phyloP scores from a whole-genome alignment of 331 rosid species.

The Quercus tomentella region DNA sequence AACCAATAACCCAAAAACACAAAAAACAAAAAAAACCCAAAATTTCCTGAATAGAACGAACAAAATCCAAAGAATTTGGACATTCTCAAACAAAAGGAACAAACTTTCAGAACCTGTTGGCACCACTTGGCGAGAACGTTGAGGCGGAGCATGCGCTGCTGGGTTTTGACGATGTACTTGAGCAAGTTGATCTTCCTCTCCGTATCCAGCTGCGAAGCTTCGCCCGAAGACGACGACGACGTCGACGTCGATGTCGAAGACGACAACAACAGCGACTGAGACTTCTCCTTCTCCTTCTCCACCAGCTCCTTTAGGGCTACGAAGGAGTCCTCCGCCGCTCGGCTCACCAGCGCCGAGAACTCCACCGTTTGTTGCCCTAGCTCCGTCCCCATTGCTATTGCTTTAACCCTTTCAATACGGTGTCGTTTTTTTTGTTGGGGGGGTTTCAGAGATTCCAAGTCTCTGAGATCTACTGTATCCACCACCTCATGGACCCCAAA shows the following conservation, averaged over 20 bases:
- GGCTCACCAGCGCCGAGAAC: constrained; percentile 70
- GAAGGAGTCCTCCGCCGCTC: constrained; percentile 85
- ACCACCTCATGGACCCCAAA: too few relatives aligned
- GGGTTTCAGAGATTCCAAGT: too few relatives aligned
- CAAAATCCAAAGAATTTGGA: too few relatives aligned
- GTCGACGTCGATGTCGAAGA: background rate
- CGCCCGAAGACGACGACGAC: background rate
- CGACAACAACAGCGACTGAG: constrained; percentile 4
- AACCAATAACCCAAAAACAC: too few relatives aligned
- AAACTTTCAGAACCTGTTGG: constrained; percentile 54
- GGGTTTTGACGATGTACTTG: constrained; percentile 84
- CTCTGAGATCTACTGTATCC: too few relatives aligned
- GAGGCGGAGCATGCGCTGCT: constrained; percentile 94
- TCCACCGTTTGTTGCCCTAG: constrained; percentile 96
- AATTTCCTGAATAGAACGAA: too few relatives aligned
- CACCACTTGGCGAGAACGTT: constrained; percentile 96
- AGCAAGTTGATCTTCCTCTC: constrained; percentile 83
- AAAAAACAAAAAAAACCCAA: too few relatives aligned
- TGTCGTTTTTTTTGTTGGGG: too few relatives aligned
- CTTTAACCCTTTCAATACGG: too few relatives aligned
- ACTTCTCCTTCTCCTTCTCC: constrained; percentile 67
- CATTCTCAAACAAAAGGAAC: background rate
- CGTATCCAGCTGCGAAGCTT: constrained; percentile 58
- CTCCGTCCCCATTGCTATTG: constrained; percentile 59
- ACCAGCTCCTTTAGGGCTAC: constrained; percentile 66